These are phyloP conservation scores for Pythium phragmitis DNA, from an alignment of 352 stramenopile species.

Conservation along the genomic window DNA sequence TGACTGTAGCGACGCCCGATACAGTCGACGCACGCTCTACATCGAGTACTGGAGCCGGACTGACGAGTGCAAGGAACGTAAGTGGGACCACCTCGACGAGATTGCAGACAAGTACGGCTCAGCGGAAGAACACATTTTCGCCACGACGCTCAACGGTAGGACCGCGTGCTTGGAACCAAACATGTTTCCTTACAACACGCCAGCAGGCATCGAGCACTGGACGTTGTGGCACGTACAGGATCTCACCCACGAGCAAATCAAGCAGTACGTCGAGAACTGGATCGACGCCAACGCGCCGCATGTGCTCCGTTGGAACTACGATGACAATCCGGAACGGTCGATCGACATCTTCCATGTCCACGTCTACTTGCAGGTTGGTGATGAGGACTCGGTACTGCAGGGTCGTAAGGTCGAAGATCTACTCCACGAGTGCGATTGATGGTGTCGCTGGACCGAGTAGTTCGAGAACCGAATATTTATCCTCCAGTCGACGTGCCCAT, in stretches of 20 bases:
- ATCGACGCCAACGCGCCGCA: conserved; percentile 83
- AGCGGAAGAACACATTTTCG: conserved; percentile 82
- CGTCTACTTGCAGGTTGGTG: conserved; percentile 81
- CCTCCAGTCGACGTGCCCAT: not conserved
- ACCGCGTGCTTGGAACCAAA: conserved; percentile 84
- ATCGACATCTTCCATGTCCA: conserved; percentile 92
- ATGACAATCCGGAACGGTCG: conserved; percentile 86
- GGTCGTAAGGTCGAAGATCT: conserved; percentile 65
- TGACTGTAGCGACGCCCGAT: conserved; percentile 45
- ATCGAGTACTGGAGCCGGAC: conserved; percentile 89
- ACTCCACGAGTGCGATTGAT: conserved; percentile 67
- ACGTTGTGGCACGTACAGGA: conserved; percentile 84
- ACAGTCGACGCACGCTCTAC: conserved; percentile 76
- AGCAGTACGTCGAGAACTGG: conserved; percentile 88
- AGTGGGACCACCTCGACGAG: conserved; percentile 87
- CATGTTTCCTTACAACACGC: conserved; percentile 90
- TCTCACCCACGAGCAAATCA: conserved; percentile 76
- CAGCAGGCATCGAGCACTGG: conserved; percentile 87
- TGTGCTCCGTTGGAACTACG: conserved; percentile 82
- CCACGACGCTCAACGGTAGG: conserved; percentile 78
- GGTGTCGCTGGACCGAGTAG: not conserved
- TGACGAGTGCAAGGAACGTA: conserved; percentile 86
- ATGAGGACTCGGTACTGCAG: conserved; percentile 53
- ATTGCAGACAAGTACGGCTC: conserved; percentile 74
- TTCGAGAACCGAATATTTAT: conserved; percentile 19